These are phyloP conservation scores for Vigna nakashimae DNA, from an alignment of 306 rosid genomes.

Conservation along the genomic window DNA sequence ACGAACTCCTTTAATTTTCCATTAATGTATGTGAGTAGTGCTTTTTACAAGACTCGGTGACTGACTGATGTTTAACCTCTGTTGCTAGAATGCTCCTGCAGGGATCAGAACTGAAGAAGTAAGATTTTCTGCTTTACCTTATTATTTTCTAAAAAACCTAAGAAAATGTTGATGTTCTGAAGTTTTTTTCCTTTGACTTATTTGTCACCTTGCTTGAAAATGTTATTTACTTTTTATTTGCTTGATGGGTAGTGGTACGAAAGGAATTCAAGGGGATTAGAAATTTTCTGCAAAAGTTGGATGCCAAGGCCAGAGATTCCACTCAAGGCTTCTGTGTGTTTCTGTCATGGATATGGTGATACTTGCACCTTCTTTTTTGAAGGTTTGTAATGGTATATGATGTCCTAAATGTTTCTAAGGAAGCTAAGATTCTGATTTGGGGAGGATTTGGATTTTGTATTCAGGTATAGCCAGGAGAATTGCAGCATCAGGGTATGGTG, in stretches of 20 bases:
- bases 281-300: constrained; percentile 91
- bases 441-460: constrained; percentile 31
- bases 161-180: constrained; percentile 3
- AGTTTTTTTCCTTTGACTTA: neutral
- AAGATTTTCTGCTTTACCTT: constrained; percentile 46
- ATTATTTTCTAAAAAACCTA: neutral
- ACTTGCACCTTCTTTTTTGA: constrained; percentile 97
- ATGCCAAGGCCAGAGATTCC: constrained; percentile 60
- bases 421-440: constrained; percentile 9
- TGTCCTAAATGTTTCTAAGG: neutral
- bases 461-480: constrained; percentile 80
- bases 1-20: neutral
- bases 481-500: constrained; percentile 80
- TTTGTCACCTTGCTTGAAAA: neutral
- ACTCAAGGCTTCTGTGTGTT: constrained; percentile 71
- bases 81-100: constrained; percentile 71
- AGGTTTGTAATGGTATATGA: constrained; percentile 58
- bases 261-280: constrained; percentile 73
- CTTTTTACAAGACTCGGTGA: constrained; percentile 17
- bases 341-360: constrained; percentile 98
- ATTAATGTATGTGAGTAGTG: neutral
- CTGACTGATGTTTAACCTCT: constrained; percentile 40
- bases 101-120: constrained; percentile 91
- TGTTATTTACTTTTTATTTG: neutral
- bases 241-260: constrained; percentile 73